Conservation (phyloP, 345 rosid genomes). For the Aquilaria sinensis region DNA sequence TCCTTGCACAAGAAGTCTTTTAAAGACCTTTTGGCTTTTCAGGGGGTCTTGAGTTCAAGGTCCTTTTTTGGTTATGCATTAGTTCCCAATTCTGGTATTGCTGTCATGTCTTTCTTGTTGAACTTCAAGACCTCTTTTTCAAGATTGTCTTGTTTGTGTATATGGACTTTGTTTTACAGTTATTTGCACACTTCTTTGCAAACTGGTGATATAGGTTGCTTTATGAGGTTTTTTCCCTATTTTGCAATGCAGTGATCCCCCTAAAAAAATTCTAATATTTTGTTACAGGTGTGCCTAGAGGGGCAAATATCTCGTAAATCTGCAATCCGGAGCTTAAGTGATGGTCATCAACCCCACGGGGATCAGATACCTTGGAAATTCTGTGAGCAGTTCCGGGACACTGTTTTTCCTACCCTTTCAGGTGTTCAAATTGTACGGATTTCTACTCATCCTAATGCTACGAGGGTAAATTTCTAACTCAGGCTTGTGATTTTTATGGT, state of each 20-base stretch:
- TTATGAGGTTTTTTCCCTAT: neutral
- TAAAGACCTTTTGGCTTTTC: no score
- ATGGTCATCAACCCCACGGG: conserved; percentile 85
- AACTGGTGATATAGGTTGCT: no score
- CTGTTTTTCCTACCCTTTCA: conserved; percentile 80
- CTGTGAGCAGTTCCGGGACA: conserved; percentile 77
- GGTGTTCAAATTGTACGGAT: conserved; percentile 98
- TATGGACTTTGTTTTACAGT: no score
- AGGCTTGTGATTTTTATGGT: neutral
- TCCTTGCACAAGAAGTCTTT: no score
- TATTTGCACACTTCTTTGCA: no score
- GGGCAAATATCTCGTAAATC: conserved; percentile 90
- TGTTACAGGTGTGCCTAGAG: conserved; percentile 72
- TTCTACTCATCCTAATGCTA: conserved; percentile 95
- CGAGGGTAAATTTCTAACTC: conserved; percentile 54
- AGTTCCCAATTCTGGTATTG: no score
- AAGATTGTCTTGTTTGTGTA: no score
- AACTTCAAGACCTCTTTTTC: no score
- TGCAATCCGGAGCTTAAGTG: conserved; percentile 61
- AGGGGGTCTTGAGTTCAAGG: no score
- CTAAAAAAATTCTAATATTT: neutral
- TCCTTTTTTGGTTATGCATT: no score
- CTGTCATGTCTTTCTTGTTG: no score
- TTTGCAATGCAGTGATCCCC: neutral
- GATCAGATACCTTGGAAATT: conserved; percentile 99